Conservation (phyloP, 305 asterid species). For the Fraxinus dipetala region DNA sequence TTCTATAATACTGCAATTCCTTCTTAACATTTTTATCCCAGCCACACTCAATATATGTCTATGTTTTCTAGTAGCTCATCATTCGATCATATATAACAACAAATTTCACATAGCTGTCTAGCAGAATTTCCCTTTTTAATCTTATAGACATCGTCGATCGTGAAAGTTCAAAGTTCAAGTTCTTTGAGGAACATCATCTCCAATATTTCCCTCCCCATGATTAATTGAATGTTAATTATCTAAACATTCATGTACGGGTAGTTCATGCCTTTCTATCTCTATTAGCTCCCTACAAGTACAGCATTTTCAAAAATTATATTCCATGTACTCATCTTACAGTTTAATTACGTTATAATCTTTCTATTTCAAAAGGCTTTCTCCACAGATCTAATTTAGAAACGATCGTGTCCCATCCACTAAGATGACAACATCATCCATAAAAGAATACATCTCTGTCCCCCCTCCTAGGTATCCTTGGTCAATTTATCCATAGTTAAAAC, state of each 20-base stretch:
- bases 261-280: not conserved
- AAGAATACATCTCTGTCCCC: not conserved
- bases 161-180: not conserved
- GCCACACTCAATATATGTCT: not conserved
- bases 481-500: not conserved
- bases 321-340: not conserved
- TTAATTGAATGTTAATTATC: not conserved
- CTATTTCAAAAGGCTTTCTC: not conserved
- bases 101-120: not conserved
- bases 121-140: not conserved
- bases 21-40: not conserved
- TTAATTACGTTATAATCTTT: not conserved
- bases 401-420: not conserved
- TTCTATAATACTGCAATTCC: not conserved
- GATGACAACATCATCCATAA: not conserved
- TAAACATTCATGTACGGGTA: not conserved
- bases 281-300: not conserved
- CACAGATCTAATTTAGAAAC: not conserved
- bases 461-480: not conserved
- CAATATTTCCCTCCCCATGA: not conserved
- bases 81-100: not conserved
- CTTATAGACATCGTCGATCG: not conserved
- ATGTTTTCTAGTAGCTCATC: not conserved
- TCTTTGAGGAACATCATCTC: not conserved
- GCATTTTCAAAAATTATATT: not conserved